Evolutionary conservation across 2,329 filamentous ascomycete genomes (phyloP).

Genomic region (Fusarium xylarioides): DNA sequence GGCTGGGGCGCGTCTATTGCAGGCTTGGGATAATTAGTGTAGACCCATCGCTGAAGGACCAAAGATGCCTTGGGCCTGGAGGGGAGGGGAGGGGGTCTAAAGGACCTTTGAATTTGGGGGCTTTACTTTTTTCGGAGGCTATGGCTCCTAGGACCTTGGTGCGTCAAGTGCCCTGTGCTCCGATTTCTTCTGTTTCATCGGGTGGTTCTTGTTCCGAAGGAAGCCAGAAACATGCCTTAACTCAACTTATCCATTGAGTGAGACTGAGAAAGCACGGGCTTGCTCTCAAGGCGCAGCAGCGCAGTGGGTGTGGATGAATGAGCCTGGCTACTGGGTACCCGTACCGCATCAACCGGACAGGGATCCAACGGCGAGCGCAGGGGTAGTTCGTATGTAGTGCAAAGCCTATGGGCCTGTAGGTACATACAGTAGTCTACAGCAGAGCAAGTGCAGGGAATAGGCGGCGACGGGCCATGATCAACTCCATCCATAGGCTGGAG

Average conservation of each 20-base stretch:
- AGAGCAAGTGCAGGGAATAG: conserved; percentile 6
- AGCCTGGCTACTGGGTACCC: conserved; percentile 30
- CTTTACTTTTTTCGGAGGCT: conserved; percentile 28
- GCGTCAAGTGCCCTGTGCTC: conserved; percentile 34
- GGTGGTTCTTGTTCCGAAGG: conserved; percentile 21
- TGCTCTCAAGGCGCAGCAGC: conserved; percentile 43
- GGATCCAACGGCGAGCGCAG: conserved; percentile 13
- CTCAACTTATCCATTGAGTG: conserved; percentile 30
- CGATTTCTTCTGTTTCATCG: conserved; percentile 25
- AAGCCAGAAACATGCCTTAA: conserved; percentile 6
- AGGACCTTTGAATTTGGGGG: conserved; percentile 35
- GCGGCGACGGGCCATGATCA: conserved; percentile 1
- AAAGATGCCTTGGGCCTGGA: conserved; percentile 42
- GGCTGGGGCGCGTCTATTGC: conserved; percentile 43
- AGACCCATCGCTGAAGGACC: conserved; percentile 36
- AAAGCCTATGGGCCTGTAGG: neutral
- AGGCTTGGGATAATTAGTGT: conserved; percentile 40
- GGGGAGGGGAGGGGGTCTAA: conserved; percentile 15
- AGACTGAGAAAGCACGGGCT: conserved; percentile 27
- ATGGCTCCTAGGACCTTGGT: conserved; percentile 23
- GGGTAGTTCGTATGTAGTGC: neutral
- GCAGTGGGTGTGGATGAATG: conserved; percentile 34
- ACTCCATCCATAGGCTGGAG: conserved; percentile 19
- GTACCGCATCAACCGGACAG: conserved; percentile 21
- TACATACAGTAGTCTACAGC: neutral